Conservation (phyloP, 495 filamentous ascomycete species). For the Apodospora peruviana region DNA sequence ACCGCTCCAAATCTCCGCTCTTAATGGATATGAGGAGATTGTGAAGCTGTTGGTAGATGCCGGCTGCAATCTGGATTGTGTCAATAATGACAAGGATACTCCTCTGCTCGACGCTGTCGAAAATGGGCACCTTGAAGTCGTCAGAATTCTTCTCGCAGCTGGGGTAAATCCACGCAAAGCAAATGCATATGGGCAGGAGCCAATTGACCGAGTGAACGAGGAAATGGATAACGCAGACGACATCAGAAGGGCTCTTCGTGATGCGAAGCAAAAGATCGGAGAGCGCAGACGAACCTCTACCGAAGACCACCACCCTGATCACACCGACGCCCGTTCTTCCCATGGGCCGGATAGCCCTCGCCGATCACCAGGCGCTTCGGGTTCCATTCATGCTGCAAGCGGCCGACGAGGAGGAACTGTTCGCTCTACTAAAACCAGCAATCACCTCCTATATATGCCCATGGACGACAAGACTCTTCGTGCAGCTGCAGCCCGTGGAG, state of each 20-base stretch:
- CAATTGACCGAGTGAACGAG: constrained; percentile 71
- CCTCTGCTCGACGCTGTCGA: constrained; percentile 94
- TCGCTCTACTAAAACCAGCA: constrained; percentile 49
- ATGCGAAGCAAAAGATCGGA: constrained; percentile 45
- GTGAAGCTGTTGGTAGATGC: constrained; percentile 75
- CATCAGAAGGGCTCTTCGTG: constrained; percentile 49
- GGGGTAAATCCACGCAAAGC: constrained; percentile 84
- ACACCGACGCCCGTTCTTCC: constrained; percentile 55
- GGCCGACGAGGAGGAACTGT: constrained; percentile 39
- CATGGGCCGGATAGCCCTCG: constrained; percentile 66
- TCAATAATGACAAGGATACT: constrained; percentile 83
- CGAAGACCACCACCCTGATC: constrained; percentile 56
- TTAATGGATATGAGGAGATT: constrained; percentile 76
- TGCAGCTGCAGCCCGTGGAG: constrained; percentile 75
- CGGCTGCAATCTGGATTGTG: constrained; percentile 73
- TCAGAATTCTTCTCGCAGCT: constrained; percentile 74
- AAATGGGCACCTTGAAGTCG: constrained; percentile 87
- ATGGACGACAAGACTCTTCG: constrained; percentile 66
- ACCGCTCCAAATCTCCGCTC: constrained; percentile 82
- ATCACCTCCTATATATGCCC: constrained; percentile 50
- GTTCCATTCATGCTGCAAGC: constrained; percentile 23
- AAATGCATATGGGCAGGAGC: constrained; percentile 81
- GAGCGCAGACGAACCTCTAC: constrained; percentile 53
- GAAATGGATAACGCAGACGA: constrained; percentile 59
- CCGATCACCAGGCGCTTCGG: constrained; percentile 48